Conservation (phyloP, 2,329 filamentous ascomycete genomes). For the Penicillium sp. region DNA sequence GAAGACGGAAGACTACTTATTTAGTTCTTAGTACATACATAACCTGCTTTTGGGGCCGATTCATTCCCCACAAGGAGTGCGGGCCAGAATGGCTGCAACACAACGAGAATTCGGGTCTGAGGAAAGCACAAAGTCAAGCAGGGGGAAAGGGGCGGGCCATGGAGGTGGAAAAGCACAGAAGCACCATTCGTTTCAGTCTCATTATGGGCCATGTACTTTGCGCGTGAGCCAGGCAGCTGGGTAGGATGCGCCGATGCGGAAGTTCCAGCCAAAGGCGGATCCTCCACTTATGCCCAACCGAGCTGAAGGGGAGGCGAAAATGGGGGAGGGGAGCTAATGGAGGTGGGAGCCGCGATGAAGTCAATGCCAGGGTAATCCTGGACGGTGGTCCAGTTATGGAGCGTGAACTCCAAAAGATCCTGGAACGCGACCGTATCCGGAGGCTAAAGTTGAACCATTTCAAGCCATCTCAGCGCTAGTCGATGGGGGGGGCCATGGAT, state of each 20-base stretch:
- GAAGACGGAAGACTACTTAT: neutral
- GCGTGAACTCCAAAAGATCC: slow-evolving; percentile 16
- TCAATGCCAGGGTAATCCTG: slow-evolving; percentile 22
- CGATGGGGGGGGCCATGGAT: slow-evolving; percentile 7
- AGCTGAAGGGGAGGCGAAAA: slow-evolving; percentile 14
- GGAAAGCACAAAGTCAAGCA: neutral
- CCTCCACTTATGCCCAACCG: slow-evolving; percentile 5
- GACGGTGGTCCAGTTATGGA: slow-evolving; percentile 24
- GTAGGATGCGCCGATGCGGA: neutral
- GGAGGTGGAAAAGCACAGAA: neutral
- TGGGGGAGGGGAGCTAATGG: slow-evolving; percentile 1
- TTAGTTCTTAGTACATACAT: slow-evolving; percentile 9
- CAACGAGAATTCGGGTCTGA: slow-evolving; percentile 16
- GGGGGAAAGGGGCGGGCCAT: slow-evolving; percentile 1
- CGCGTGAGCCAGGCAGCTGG: neutral
- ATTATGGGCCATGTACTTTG: neutral
- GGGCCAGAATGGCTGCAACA: slow-evolving; percentile 17
- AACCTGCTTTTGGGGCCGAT: slow-evolving; percentile 20
- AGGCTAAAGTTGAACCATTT: slow-evolving; percentile 12
- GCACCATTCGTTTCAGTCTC: neutral
- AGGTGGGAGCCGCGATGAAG: slow-evolving; percentile 14
- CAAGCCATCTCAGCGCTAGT: slow-evolving; percentile 13
- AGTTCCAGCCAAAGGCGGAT: slow-evolving; percentile 10
- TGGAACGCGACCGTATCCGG: slow-evolving; percentile 27
- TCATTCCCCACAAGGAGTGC: slow-evolving; percentile 17